phyloP scores from a whole-genome alignment of 1,139 yeast genomes.

The Taphrina pruni region DNA sequence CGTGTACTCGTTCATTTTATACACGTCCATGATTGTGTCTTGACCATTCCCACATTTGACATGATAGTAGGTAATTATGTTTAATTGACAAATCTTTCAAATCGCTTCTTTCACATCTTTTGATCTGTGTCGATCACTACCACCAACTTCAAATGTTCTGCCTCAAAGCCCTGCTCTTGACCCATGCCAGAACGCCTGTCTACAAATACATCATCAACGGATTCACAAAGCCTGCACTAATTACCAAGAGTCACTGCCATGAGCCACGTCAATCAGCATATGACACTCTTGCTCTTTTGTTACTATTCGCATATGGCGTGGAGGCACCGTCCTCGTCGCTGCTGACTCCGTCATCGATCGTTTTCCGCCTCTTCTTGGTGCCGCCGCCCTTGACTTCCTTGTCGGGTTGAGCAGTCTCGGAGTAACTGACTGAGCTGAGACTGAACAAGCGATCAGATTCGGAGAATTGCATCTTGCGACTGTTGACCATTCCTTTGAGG shows the following conservation, averaged over 20 bases:
- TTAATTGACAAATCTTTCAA: neutral
- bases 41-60: no score
- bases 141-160: no score
- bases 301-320: neutral
- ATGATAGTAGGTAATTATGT: neutral
- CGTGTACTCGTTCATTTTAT: no score
- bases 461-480: slow-evolving; percentile 60
- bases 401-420: slow-evolving; percentile 35
- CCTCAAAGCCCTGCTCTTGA: neutral
- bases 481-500: slow-evolving; percentile 56
- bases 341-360: slow-evolving; percentile 9
- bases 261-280: slow-evolving; percentile 15
- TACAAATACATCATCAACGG: neutral
- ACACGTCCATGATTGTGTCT: no score
- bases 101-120: neutral
- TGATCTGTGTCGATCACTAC: no score
- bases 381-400: slow-evolving; percentile 6
- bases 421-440: slow-evolving; percentile 74
- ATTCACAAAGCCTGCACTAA: neutral
- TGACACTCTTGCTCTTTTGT: slow-evolving; percentile 21
- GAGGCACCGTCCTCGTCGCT: slow-evolving; percentile 22
- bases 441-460: slow-evolving; percentile 89
- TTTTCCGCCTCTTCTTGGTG: slow-evolving; percentile 21
- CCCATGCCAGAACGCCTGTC: slow-evolving; percentile 2
- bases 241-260: neutral